Evolutionary conservation across 371 early-diverging fungal species (phyloP), one percentile per base, ranked within the genome.

Genomic region (Lichtheimia ornata): DNA sequence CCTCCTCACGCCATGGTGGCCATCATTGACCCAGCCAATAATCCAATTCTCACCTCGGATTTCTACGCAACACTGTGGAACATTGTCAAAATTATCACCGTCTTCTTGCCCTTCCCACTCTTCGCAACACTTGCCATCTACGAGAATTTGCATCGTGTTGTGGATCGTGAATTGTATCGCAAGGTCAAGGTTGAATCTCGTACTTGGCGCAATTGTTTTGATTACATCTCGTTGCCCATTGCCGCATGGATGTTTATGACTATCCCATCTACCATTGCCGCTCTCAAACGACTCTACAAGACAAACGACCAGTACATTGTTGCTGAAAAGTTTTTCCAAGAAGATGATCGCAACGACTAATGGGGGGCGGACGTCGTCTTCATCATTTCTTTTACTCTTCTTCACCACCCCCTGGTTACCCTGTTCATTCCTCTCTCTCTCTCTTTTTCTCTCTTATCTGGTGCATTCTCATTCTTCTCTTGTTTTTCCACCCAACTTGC

Each of bases 191-290:
- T 65, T 0, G 81, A 84, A 43, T 61, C 69, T 35, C 61, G 83
- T 56, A 69, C 67, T 13, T 83, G 81, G 83, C 70, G 72, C 28
- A 78, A 82, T 63, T 51, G 67, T 9, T 62, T 72, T 41, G 84
- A 84, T 51, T 84, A 84, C 42, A 73, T 70, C 22, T 75, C 79
- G 40, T 61, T 82, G n/a, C 84, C 84, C 24, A 73, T 84, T 27
- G 77, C 79, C 25, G 84, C 84, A n/a, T 82, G 81, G 81, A 61
- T 79, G 57, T 84, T 82, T 49, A 74, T 84, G 82, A 84, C 84
- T 17, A 71, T 84, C 28, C 84, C 84, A 7, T 71, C 79, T 4
- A 81, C 84, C 18, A 70, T 82, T 52, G 82, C 81, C 18, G 77
- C 77, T 59, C 61, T 84, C 58, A 81, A 79, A 49, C 66, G 82